Evolutionary conservation across 768 basidiomycete genomes (phyloP), one percentile per base, ranked within the genome.

Genomic region (Tulasnella sp.): DNA sequence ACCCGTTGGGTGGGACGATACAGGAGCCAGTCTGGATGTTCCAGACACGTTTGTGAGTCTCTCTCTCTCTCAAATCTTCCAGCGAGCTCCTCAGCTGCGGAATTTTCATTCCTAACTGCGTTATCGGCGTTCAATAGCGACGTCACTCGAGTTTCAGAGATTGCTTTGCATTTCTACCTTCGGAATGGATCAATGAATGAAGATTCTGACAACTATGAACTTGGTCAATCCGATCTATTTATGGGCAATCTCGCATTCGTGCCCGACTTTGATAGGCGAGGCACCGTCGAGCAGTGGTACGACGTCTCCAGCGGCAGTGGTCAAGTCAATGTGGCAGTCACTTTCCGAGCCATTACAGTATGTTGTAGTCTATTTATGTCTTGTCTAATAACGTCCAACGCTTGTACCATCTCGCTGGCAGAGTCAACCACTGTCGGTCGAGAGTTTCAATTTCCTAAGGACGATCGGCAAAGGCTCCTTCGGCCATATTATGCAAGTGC

Each of bases 401-500:
- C 19, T 68, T 10, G 36, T 39, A 18, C 82, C 42, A 74, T 82
- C 68, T 75, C 74, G 27, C 46, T 18, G 74, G 68, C 73, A 90
- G 89, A 92, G 91, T 18, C 91, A 91, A 83, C 91, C 94, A 2
- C 86, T 98, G 80, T 93, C 92, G 4, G 94, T 98, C 81, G 96
- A 98, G 84, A 94, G 94, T 81, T 98, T 99, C 82, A 97, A 99
- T 84, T 88, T 99, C 75, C 95, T 92, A 84, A 98, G 96, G 21
- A 96, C 98, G 82, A 97, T 99, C 80, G 97, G 97, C 19, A 98
- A 98, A 85, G 97, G 97, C 21, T 95, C 93, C 82, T 99, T 98
- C 82, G 97, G 97, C 82, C 98, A 98, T 91, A 96, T 99, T 81
- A 96, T 99, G 92, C 97, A 99, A 92, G 97, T 98, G 81, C 91